Percentiles rank a stretch among this genome's conserved stretches.
Conservation (phyloP, 2,329 filamentous ascomycete genomes). For the Colletotrichum sidae region DNA sequence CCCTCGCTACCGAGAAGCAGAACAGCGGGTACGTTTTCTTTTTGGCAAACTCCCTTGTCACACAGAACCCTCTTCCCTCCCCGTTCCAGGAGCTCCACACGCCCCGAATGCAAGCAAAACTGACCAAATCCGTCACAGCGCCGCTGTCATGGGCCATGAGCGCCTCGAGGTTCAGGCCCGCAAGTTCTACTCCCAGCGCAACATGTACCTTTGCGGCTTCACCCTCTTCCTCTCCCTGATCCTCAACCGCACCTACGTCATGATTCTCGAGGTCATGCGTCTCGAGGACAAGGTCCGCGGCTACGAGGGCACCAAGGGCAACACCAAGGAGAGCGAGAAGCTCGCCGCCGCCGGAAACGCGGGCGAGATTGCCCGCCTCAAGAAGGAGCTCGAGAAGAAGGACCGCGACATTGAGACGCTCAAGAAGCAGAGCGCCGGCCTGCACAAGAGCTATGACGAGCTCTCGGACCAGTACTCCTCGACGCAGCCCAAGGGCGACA, state of each 20-base stretch:
- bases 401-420: slow-evolving; percentile 86
- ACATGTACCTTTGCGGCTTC: slow-evolving; percentile 99
- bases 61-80: neutral
- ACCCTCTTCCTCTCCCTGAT: slow-evolving; percentile 98
- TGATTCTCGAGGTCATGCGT: slow-evolving; percentile 92
- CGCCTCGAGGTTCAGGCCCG: slow-evolving; percentile 98
- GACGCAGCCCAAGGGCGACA: slow-evolving; percentile 63
- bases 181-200: slow-evolving; percentile 99
- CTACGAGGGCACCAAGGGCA: slow-evolving; percentile 71
- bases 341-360: slow-evolving; percentile 78
- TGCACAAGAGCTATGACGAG: slow-evolving; percentile 86
- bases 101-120: neutral
- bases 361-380: slow-evolving; percentile 78
- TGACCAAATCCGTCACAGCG: slow-evolving; percentile 44
- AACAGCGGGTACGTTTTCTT: slow-evolving; percentile 58
- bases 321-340: slow-evolving; percentile 76
- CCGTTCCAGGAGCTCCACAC: neutral
- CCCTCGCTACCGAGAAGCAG: slow-evolving; percentile 74
- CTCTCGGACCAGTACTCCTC: slow-evolving; percentile 84
- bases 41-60: slow-evolving; percentile 5
- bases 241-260: slow-evolving; percentile 97
- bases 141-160: slow-evolving; percentile 87
- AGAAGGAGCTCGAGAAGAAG: slow-evolving; percentile 79
- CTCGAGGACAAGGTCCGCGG: slow-evolving; percentile 92
- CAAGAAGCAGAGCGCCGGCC: slow-evolving; percentile 90